These are phyloP conservation scores for Venturia oleaginea DNA, from an alignment of 2,329 filamentous ascomycete species.

Conservation along the genomic window DNA sequence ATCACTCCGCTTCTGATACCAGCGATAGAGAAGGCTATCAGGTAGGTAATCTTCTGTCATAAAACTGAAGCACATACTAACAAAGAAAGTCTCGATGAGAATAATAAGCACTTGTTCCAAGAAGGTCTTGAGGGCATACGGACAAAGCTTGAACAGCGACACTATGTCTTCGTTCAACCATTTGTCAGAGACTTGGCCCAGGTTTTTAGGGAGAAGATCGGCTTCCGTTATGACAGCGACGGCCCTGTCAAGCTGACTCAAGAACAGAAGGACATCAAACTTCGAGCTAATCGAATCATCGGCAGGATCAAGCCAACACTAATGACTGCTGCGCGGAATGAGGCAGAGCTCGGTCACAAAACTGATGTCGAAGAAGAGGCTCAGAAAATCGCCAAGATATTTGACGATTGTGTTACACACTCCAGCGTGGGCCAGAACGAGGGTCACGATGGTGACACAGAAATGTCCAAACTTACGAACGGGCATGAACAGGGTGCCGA, in stretches of 20 bases:
- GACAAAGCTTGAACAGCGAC: slow-evolving; percentile 44
- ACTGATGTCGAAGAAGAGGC: slow-evolving; percentile 54
- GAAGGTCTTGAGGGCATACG: slow-evolving; percentile 45
- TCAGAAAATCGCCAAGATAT: slow-evolving; percentile 61
- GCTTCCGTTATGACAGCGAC: not conserved
- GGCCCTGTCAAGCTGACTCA: slow-evolving; percentile 29
- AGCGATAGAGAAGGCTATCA: slow-evolving; percentile 69
- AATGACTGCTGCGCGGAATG: slow-evolving; percentile 66
- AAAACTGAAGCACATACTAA: slow-evolving; percentile 29
- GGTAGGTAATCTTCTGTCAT: slow-evolving; percentile 46
- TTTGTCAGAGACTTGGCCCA: slow-evolving; percentile 51
- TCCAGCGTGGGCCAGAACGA: slow-evolving; percentile 17
- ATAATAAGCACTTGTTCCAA: slow-evolving; percentile 35
- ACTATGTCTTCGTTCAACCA: slow-evolving; percentile 51
- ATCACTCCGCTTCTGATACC: slow-evolving; percentile 67
- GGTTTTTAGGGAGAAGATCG: slow-evolving; percentile 46
- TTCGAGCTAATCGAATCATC: slow-evolving; percentile 80
- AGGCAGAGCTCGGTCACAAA: slow-evolving; percentile 69
- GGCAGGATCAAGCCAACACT: slow-evolving; percentile 71
- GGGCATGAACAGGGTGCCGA: slow-evolving; percentile 7
- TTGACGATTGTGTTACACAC: slow-evolving; percentile 49
- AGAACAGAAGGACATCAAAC: slow-evolving; percentile 73
- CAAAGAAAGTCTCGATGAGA: slow-evolving; percentile 47
- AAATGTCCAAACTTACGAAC: not conserved
- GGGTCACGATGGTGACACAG: slow-evolving; percentile 18